Base-by-base conservation (phyloP, 2,329 filamentous ascomycete species). In the Bipolaris victoriae region DNA sequence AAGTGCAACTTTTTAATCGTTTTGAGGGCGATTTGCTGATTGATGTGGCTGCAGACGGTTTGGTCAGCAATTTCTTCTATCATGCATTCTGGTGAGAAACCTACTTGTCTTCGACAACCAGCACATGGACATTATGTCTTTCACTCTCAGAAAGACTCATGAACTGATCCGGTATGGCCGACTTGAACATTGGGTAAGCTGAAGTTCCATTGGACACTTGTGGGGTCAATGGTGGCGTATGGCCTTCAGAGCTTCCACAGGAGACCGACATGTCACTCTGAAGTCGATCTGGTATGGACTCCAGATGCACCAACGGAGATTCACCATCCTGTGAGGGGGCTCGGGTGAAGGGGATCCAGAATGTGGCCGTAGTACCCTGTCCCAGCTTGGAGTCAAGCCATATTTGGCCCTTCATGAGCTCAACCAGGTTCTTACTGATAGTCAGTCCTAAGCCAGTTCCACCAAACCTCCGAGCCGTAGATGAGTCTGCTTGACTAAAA, bases 81-180 rank as follows among this genome's bases (percentile, higher is more conserved):
- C 16, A 5, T 16, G 18, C 15, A 45, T 5, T 35, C 11, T 22
- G 24, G 13, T 18, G 29, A 31, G 24, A 15, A 10, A 81, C 85
- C 80, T 79, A 87, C 85, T 93, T 92, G 71, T 94, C 91, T 76
- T 94, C 91, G 1, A 93, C 90, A 1, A 95, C 86, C 18, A 94
- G 77, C n/a, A 94, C 81, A 46, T 90, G 85, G 5, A 88, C 82
- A 36, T 85, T 83, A 52, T 84, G 80, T 52, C 90, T 82, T 52
- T 90, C 88, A 2, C 80, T 74, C 15, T 80, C 76, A 3, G 83
- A 77, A 1, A 90, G 69, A 16, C 83, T 83, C 44, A 82, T 69
- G 24, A 72, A 55, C 47, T 66, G 66, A 41, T 71, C 72, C 15
- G 62, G 69, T 33, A 70, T 73, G 47, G 46, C 65, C 22, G 65